phyloP scores from a whole-genome alignment of 495 filamentous ascomycete genomes.

The Talaromyces wortmannii region DNA sequence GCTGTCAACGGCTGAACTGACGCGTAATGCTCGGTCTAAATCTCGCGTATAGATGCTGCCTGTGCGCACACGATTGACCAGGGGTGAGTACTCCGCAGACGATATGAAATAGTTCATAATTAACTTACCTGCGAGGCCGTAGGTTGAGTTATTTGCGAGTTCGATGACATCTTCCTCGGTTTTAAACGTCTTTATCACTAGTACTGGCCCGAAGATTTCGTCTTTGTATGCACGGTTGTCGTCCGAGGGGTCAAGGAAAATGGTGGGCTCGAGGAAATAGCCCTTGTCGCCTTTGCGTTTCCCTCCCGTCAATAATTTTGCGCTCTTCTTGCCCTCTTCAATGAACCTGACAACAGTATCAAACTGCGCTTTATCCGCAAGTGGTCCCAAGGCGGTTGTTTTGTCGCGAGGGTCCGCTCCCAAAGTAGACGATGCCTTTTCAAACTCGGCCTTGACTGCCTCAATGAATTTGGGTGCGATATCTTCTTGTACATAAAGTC shows the following conservation, averaged over 20 bases:
- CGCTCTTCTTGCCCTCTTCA: slow-evolving; percentile 64
- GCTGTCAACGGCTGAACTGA: too few relatives aligned
- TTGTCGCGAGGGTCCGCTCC: slow-evolving; percentile 70
- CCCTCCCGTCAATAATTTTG: slow-evolving; percentile 62
- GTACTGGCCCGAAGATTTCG: slow-evolving; percentile 85
- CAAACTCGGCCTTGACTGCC: slow-evolving; percentile 54
- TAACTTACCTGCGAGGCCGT: too few relatives aligned
- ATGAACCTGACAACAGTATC: slow-evolving; percentile 74
- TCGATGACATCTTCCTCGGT: slow-evolving; percentile 73
- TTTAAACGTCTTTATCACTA: slow-evolving; percentile 71
- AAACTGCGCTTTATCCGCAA: slow-evolving; percentile 76
- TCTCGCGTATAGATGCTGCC: too few relatives aligned
- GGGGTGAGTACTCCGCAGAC: too few relatives aligned
- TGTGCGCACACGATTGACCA: too few relatives aligned
- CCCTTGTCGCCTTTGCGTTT: slow-evolving; percentile 44
- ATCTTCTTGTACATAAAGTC: slow-evolving; percentile 62
- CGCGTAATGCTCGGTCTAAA: too few relatives aligned
- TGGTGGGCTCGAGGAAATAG: slow-evolving; percentile 62
- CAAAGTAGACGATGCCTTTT: slow-evolving; percentile 55
- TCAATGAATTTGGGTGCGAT: slow-evolving; percentile 71
- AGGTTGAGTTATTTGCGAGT: slow-evolving; percentile 52
- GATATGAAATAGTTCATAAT: too few relatives aligned
- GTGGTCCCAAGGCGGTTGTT: slow-evolving; percentile 73
- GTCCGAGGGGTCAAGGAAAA: slow-evolving; percentile 62
- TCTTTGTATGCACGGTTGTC: slow-evolving; percentile 57